phyloP scores from a whole-genome alignment of 495 filamentous ascomycete genomes.

The Aspergillus bridgeri region DNA sequence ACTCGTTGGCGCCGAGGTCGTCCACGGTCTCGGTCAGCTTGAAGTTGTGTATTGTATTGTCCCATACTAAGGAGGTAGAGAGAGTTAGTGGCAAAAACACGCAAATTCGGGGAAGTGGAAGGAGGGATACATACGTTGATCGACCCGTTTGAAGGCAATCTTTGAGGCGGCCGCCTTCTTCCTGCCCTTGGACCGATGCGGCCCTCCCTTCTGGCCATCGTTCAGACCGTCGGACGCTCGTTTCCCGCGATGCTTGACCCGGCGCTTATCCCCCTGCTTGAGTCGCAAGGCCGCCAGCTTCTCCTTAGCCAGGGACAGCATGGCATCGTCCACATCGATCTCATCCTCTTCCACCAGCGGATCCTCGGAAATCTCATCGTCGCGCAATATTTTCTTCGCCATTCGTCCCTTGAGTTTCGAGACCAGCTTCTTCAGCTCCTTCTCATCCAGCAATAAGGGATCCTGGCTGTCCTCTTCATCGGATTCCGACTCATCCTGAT shows the following conservation, averaged over 20 bases:
- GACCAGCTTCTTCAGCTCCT: slow-evolving; percentile 45
- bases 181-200: slow-evolving; percentile 25
- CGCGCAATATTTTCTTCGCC: slow-evolving; percentile 29
- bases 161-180: slow-evolving; percentile 59
- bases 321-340: slow-evolving; percentile 16
- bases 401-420: slow-evolving; percentile 49
- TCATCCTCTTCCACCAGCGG: slow-evolving; percentile 23
- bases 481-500: slow-evolving; percentile 31
- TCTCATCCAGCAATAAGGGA: slow-evolving; percentile 28
- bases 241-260: slow-evolving; percentile 20
- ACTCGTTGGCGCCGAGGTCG: slow-evolving; percentile 67
- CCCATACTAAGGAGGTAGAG: slow-evolving; percentile 52
- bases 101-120: background rate
- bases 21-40: slow-evolving; percentile 79
- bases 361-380: slow-evolving; percentile 27
- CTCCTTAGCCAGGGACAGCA: slow-evolving; percentile 22
- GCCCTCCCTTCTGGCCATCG: slow-evolving; percentile 12
- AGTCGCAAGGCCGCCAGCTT: slow-evolving; percentile 20
- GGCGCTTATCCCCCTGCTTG: slow-evolving; percentile 20
- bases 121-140: slow-evolving; percentile 54
- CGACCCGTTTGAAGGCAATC: slow-evolving; percentile 81
- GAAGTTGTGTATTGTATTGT: slow-evolving; percentile 75
- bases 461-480: slow-evolving; percentile 30
- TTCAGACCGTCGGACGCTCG: slow-evolving; percentile 13
- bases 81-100: background rate